A percentile compares a stretch with the other conserved stretches of the same genome.
Evolutionary conservation across 768 basidiomycete species (phyloP).

Genomic region (Rickenella mellea): DNA sequence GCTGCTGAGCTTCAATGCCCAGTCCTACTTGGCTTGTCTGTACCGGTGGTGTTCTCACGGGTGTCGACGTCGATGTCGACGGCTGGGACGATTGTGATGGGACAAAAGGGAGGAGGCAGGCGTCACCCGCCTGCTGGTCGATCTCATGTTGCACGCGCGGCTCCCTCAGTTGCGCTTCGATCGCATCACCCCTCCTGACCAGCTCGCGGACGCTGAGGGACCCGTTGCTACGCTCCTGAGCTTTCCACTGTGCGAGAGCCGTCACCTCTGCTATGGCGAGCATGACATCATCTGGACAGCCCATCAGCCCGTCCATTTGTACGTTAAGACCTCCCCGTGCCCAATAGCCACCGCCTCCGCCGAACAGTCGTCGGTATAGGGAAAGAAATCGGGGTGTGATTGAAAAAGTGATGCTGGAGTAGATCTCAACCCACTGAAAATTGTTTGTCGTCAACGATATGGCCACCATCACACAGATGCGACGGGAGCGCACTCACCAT

Average conservation of each 20-base stretch:
- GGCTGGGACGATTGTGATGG: slow-evolving; percentile 8
- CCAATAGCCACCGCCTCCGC: slow-evolving; percentile 18
- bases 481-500: slow-evolving; percentile 42
- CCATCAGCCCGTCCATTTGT: slow-evolving; percentile 60
- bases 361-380: slow-evolving; percentile 60
- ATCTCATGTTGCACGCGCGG: slow-evolving; percentile 3
- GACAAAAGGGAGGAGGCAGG: not conserved
- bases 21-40: slow-evolving; percentile 20
- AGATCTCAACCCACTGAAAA: slow-evolving; percentile 67
- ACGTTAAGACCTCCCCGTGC: slow-evolving; percentile 32
- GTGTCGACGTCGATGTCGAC: slow-evolving; percentile 4
- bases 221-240: slow-evolving; percentile 49
- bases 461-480: not conserved
- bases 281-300: slow-evolving; percentile 72
- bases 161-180: slow-evolving; percentile 56
- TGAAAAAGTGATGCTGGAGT: slow-evolving; percentile 53
- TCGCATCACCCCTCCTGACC: slow-evolving; percentile 58
- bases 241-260: slow-evolving; percentile 70
- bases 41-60: slow-evolving; percentile 4
- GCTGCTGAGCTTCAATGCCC: slow-evolving; percentile 26
- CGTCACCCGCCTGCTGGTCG: not conserved
- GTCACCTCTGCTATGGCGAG: slow-evolving; percentile 69
- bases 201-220: slow-evolving; percentile 68
- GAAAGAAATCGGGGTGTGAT: slow-evolving; percentile 55
- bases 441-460: slow-evolving; percentile 1